phyloP scores from a whole-genome alignment of 2,329 filamentous ascomycete genomes.

The Aspergillus amoenus region DNA sequence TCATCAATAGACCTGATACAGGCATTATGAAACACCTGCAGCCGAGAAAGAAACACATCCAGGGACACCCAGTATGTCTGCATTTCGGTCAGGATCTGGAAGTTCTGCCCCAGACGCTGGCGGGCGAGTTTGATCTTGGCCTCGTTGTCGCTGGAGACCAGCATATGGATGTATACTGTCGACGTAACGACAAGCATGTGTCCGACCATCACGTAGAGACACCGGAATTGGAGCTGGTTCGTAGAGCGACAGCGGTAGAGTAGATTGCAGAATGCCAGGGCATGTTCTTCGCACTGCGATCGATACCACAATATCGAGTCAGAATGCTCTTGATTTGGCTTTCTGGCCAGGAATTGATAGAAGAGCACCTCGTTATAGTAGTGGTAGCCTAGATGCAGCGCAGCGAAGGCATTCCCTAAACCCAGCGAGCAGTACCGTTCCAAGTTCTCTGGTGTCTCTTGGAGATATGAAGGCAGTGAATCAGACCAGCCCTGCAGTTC shows the following conservation, averaged over 20 bases:
- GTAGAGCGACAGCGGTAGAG: slow-evolving; percentile 34
- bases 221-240: slow-evolving; percentile 30
- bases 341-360: slow-evolving; percentile 44
- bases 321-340: neutral
- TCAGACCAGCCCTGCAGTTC: neutral
- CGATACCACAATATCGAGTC: slow-evolving; percentile 31
- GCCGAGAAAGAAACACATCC: slow-evolving; percentile 39
- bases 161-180: slow-evolving; percentile 48
- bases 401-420: slow-evolving; percentile 46
- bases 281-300: slow-evolving; percentile 42
- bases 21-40: slow-evolving; percentile 45
- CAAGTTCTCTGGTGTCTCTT: slow-evolving; percentile 43
- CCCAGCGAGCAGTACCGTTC: slow-evolving; percentile 37
- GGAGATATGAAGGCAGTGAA: slow-evolving; percentile 23
- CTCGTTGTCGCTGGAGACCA: slow-evolving; percentile 43
- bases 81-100: slow-evolving; percentile 45
- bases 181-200: slow-evolving; percentile 51
- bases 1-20: slow-evolving; percentile 39
- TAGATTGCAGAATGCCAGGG: slow-evolving; percentile 41
- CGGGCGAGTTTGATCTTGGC: slow-evolving; percentile 36
- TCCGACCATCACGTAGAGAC: slow-evolving; percentile 47
- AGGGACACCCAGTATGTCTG: slow-evolving; percentile 44
- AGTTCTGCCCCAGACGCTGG: slow-evolving; percentile 45
- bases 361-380: slow-evolving; percentile 50
- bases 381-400: slow-evolving; percentile 49